Evolutionary conservation across 768 basidiomycete species (phyloP).

Genomic region (Termitomyces sp.): DNA sequence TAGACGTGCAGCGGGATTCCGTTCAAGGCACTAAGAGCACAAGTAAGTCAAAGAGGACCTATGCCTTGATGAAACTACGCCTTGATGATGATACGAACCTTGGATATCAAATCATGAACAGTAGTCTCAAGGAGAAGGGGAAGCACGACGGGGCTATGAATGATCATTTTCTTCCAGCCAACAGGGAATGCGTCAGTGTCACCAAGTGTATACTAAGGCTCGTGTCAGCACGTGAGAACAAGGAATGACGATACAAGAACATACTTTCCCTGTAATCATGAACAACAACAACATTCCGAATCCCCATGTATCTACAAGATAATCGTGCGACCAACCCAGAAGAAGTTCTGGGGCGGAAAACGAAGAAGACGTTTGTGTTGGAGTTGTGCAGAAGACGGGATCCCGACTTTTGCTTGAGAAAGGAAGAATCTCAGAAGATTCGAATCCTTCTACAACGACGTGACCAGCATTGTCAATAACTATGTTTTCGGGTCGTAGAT

Average conservation of each 20-base stretch:
- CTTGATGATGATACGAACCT: slow-evolving; percentile 25
- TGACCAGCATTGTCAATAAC: slow-evolving; percentile 40
- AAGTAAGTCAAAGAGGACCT: background rate
- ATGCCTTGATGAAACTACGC: background rate
- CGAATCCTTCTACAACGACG: slow-evolving; percentile 38
- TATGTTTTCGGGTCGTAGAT: slow-evolving; percentile 38
- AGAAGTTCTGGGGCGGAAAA: slow-evolving; percentile 50
- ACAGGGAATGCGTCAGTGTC: slow-evolving; percentile 13
- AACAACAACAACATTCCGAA: slow-evolving; percentile 49
- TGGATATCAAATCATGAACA: slow-evolving; percentile 37
- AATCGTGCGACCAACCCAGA: slow-evolving; percentile 49
- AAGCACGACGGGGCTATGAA: slow-evolving; percentile 24
- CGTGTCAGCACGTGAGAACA: background rate
- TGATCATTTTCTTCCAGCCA: slow-evolving; percentile 26
- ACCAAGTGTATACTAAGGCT: slow-evolving; percentile 3
- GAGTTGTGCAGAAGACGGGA: slow-evolving; percentile 39
- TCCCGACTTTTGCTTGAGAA: slow-evolving; percentile 15
- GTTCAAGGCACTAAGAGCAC: slow-evolving; percentile 43
- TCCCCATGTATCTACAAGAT: slow-evolving; percentile 52
- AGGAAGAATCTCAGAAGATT: slow-evolving; percentile 33
- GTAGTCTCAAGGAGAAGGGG: slow-evolving; percentile 23
- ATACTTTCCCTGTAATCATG: slow-evolving; percentile 43
- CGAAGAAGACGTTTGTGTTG: slow-evolving; percentile 15
- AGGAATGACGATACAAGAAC: background rate
- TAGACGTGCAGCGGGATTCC: slow-evolving; percentile 44